Conservation (phyloP, 805 yeast species). For the Kuraishia cidri region DNA sequence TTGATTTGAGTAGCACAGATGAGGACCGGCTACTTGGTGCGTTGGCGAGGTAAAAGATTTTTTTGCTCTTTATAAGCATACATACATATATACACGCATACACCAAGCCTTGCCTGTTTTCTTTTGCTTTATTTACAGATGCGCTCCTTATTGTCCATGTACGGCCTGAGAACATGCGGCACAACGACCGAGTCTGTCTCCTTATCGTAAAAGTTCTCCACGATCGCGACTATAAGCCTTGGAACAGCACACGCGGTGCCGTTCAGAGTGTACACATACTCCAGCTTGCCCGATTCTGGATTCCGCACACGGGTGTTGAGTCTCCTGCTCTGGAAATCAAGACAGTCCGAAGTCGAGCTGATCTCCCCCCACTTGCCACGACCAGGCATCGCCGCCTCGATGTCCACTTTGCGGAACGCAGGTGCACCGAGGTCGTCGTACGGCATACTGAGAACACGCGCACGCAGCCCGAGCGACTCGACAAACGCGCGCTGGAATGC, state of each 20-base stretch:
- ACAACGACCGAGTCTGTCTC: slow-evolving; percentile 41
- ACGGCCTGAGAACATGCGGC: slow-evolving; percentile 62
- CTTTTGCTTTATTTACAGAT: slow-evolving; percentile 11
- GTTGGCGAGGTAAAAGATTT: slow-evolving; percentile 14
- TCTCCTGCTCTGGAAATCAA: slow-evolving; percentile 84
- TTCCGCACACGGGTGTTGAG: slow-evolving; percentile 54
- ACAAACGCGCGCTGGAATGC: slow-evolving; percentile 60
- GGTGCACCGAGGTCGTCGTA: slow-evolving; percentile 89
- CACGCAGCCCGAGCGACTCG: slow-evolving; percentile 60
- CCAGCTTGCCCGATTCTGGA: slow-evolving; percentile 18
- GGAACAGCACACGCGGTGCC: slow-evolving; percentile 98
- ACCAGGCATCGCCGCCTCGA: slow-evolving; percentile 99
- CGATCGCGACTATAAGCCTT: slow-evolving; percentile 77
- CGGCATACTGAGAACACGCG: slow-evolving; percentile 84
- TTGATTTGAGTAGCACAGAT: slow-evolving; percentile 62
- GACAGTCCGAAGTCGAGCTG: slow-evolving; percentile 85
- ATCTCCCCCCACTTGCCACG: slow-evolving; percentile 76
- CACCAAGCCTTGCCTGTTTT: too few species aligned
- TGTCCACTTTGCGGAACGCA: slow-evolving; percentile 84
- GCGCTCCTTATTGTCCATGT: slow-evolving; percentile 56
- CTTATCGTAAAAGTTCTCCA: slow-evolving; percentile 76
- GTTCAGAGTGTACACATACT: slow-evolving; percentile 74
- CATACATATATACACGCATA: too few species aligned
- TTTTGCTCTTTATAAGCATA: not conserved
- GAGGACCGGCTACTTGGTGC: slow-evolving; percentile 64